These are phyloP conservation scores for Capronia americana DNA, from an alignment of 2,329 filamentous ascomycete genomes.

Conservation along the genomic window DNA sequence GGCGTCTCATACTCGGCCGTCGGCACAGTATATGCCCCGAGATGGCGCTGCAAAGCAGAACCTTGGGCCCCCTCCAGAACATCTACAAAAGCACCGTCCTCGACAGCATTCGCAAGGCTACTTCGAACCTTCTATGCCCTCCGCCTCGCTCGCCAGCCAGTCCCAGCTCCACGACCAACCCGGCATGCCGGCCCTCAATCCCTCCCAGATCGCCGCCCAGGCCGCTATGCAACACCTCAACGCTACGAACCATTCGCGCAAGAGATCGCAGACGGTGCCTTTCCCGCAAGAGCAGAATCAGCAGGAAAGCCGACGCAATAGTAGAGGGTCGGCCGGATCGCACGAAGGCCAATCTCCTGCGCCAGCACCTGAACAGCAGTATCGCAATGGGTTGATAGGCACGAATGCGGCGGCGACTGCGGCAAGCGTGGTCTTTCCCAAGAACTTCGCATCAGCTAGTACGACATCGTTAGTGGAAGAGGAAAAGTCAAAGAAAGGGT, in stretches of 20 bases:
- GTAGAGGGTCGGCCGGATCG: constrained; percentile 45
- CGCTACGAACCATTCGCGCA: constrained; percentile 52
- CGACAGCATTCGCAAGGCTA: constrained; percentile 69
- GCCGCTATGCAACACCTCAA: constrained; percentile 66
- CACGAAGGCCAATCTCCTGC: constrained; percentile 41
- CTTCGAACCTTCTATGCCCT: constrained; percentile 69
- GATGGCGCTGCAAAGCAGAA: constrained; percentile 46
- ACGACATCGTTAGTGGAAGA: constrained; percentile 43
- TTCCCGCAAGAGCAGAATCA: constrained; percentile 45
- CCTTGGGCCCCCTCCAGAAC: constrained; percentile 43
- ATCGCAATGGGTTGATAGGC: constrained; percentile 60
- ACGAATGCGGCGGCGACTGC: constrained; percentile 66
- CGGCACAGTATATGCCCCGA: constrained; percentile 48
- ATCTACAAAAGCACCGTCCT: constrained; percentile 49
- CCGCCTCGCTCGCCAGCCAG: constrained; percentile 51
- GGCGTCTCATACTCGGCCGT: constrained; percentile 45
- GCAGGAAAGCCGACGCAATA: constrained; percentile 42
- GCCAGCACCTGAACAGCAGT: constrained; percentile 41
- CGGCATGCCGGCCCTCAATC: constrained; percentile 56
- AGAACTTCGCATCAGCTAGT: constrained; percentile 49
- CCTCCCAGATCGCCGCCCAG: constrained; percentile 70
- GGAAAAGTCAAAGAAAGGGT: constrained; percentile 60
- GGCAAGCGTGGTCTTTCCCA: constrained; percentile 67
- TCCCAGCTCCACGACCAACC: constrained; percentile 44
- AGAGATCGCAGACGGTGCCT: constrained; percentile 62